Base-by-base conservation (phyloP, 306 rosid genomes). In the Abrus precatorius region DNA sequence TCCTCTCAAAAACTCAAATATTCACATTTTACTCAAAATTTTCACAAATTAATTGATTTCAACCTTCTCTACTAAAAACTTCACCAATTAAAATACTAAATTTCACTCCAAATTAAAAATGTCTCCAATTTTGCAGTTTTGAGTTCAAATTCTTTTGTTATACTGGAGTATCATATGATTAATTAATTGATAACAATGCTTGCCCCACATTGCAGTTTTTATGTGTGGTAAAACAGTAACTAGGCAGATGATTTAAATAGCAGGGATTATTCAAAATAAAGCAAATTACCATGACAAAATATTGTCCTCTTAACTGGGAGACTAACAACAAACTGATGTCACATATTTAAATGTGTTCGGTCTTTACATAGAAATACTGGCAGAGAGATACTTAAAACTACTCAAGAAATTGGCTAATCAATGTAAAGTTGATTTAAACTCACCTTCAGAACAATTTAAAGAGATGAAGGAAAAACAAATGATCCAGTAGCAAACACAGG, bases 401-500 rank as follows among this genome's bases (percentile, higher is more conserved):
- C 57, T 62, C 64, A 66, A 60, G 11, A 43, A 29, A 56, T 43
- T 72, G 47, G 30, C 45, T 54, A 20, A 73, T 77, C 52, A 61
- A 84, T 7, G 40, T 63, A 56, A 63, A 56, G 50, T 77, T 70
- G 10, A 55, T 64, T 76, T 72, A 27, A 52, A 52, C 27, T 81
- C 77, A 95, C 99, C 99, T 95, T 95, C 81, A 91, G 83, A 56
- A 89, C 47, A 85, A 95, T 89, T 97, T 95, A 93, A 50, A 86
- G 27, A 8, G 99, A 95, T 82, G 96, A 72, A 32, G 99, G 99
- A 84, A 95, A 69, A 52, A 92, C 27, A 71, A 95, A 87, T 79
- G 97, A 98, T 85, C 97, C 99, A 75, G 97, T 88, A 40, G 98
- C 97, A 86, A 92, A 88, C 74, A 84, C 74, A 1, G 93, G 98